phyloP scores from a whole-genome alignment of 352 stramenopile species.

The Globisporangium iwayamae region DNA sequence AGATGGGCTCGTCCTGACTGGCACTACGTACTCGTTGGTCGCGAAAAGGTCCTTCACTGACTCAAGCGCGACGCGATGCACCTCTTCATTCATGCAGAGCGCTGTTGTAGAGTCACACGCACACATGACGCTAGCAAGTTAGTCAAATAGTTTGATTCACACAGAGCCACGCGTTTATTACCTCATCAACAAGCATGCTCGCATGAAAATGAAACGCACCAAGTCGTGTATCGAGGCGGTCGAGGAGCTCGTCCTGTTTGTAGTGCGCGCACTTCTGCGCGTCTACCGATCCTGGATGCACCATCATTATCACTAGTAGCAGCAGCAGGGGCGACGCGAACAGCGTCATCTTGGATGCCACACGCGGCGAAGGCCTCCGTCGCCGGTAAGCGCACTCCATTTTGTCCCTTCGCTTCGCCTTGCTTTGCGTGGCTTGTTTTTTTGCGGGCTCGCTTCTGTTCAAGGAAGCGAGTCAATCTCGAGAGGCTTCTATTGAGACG shows the following conservation, averaged over 20 bases:
- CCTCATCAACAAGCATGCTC: background rate
- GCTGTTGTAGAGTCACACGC: background rate
- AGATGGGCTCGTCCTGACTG: background rate
- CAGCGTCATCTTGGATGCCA: background rate
- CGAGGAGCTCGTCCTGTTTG: slow-evolving; percentile 35
- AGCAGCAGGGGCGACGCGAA: background rate
- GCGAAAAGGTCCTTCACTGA: slow-evolving; percentile 40
- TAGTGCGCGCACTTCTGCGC: slow-evolving; percentile 32
- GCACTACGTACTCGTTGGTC: slow-evolving; percentile 36
- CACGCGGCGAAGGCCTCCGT: background rate
- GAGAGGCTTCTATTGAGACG: too few species aligned
- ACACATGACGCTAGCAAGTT: background rate
- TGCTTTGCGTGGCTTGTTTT: background rate
- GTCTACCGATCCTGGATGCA: slow-evolving; percentile 6
- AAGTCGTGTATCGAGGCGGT: slow-evolving; percentile 40
- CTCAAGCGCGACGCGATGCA: slow-evolving; percentile 25
- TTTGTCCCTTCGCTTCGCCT: background rate
- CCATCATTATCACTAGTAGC: slow-evolving; percentile 15
- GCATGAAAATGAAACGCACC: slow-evolving; percentile 16
- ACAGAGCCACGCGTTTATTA: background rate
- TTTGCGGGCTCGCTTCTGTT: too few species aligned
- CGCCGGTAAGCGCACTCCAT: background rate
- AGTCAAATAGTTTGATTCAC: too few species aligned
- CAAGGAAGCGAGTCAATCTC: too few species aligned
- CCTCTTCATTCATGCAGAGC: slow-evolving; percentile 29